A percentile compares a stretch with the other conserved stretches of the same genome.
Conservation (phyloP, 352 stramenopile species). For the Phytophthora idaei region DNA sequence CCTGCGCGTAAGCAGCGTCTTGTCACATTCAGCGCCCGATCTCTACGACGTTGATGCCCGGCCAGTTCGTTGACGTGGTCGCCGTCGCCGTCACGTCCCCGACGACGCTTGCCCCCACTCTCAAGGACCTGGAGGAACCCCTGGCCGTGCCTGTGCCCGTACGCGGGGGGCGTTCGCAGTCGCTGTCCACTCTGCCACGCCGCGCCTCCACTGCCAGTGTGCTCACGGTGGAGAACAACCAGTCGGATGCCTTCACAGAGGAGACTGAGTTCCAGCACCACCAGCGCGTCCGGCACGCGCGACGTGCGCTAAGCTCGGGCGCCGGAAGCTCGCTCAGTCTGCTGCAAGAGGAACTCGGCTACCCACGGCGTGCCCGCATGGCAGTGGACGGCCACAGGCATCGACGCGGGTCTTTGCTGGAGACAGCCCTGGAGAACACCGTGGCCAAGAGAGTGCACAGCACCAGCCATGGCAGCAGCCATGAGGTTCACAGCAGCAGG, state of each 20-base stretch:
- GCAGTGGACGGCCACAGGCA: constrained; percentile 26
- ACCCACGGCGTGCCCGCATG: constrained; percentile 40
- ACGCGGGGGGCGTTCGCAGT: constrained; percentile 48
- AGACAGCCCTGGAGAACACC: constrained; percentile 39
- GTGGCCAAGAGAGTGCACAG: constrained; percentile 26
- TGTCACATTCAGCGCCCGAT: constrained; percentile 12
- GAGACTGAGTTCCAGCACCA: constrained; percentile 35
- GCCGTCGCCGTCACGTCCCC: constrained; percentile 34
- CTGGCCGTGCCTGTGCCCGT: constrained; percentile 32
- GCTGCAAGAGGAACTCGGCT: constrained; percentile 78
- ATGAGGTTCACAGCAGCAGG: constrained; percentile 25
- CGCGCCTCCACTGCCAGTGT: constrained; percentile 39
- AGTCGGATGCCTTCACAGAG: constrained; percentile 24
- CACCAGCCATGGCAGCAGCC: constrained; percentile 24
- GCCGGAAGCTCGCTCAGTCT: constrained; percentile 53
- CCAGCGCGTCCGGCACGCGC: constrained; percentile 29
- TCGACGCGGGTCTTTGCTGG: constrained; percentile 43
- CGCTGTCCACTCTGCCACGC: constrained; percentile 36
- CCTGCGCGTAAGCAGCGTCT: constrained; percentile 5
- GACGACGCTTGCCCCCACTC: constrained; percentile 27
- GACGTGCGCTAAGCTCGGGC: constrained; percentile 67
- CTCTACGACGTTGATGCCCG: constrained; percentile 30
- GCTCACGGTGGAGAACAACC: constrained; percentile 19
- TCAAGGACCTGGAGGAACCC: constrained; percentile 28
- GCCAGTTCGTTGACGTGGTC: constrained; percentile 31